Percentiles rank a stretch among this genome's conserved stretches.
phyloP scores from a whole-genome alignment of 2,329 filamentous ascomycete species.

The Exophiala oligosperma region DNA sequence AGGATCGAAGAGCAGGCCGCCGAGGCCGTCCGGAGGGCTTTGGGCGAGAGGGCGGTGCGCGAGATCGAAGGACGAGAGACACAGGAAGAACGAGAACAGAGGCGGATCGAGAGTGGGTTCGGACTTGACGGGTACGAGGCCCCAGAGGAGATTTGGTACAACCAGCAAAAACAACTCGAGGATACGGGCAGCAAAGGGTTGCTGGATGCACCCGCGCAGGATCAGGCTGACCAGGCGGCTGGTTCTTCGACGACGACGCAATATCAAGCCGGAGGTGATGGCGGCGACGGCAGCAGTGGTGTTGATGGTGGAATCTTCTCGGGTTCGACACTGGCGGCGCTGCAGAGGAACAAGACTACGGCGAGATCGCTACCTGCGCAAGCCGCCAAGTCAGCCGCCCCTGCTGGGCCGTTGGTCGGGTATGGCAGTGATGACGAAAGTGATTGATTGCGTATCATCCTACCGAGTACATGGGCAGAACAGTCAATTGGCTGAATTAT shows the following conservation, averaged over 20 bases:
- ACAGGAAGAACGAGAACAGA: constrained; percentile 82
- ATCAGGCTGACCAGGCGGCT: too few species aligned
- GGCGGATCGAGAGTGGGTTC: constrained; percentile 78
- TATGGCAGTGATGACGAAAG: constrained; percentile 91
- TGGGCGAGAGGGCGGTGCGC: constrained; percentile 87
- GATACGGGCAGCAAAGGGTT: constrained; percentile 52
- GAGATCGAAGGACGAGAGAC: constrained; percentile 92
- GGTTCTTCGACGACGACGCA: not conserved
- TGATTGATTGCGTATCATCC: constrained; percentile 42
- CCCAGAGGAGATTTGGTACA: constrained; percentile 91
- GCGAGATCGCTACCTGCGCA: constrained; percentile 45
- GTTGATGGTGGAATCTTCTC: constrained; percentile 72
- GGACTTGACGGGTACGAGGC: constrained; percentile 90
- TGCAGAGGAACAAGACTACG: constrained; percentile 55
- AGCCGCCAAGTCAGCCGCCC: constrained; percentile 53
- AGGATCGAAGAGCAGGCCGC: constrained; percentile 94
- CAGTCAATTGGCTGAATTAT: too few species aligned
- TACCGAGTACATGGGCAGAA: not conserved
- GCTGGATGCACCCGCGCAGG: constrained; percentile 45
- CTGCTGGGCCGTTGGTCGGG: constrained; percentile 73
- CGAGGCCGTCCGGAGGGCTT: constrained; percentile 82
- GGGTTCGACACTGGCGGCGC: constrained; percentile 74
- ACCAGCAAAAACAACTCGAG: constrained; percentile 70
- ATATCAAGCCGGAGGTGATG: constrained; percentile 1
- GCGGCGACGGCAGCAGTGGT: not conserved